A percentile compares a stretch with the other conserved stretches of the same genome.
phyloP scores from a whole-genome alignment of 306 rosid species.

The Argentina anserina region DNA sequence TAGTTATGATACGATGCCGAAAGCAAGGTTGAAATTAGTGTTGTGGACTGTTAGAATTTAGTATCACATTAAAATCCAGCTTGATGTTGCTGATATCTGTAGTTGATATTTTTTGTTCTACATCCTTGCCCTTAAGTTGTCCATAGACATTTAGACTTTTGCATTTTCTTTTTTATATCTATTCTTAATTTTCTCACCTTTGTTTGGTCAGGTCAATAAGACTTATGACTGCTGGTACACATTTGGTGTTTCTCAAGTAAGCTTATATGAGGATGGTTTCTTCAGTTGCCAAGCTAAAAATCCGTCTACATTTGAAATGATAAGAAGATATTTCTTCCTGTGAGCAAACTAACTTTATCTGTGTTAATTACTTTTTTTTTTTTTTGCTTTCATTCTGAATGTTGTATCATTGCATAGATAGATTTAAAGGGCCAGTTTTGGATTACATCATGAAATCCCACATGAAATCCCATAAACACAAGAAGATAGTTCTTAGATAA shows the following conservation, averaged over 20 bases:
- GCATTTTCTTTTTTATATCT: background rate
- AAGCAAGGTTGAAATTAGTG: conserved; percentile 13
- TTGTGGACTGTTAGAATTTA: background rate
- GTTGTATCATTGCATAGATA: background rate
- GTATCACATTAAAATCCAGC: background rate
- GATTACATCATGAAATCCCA: background rate
- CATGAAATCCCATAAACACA: background rate
- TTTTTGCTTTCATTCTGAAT: background rate
- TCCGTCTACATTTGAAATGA: conserved; percentile 62
- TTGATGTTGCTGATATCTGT: conserved; percentile 12
- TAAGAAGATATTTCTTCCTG: conserved; percentile 53
- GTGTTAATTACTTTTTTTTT: background rate
- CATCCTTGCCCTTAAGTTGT: background rate
- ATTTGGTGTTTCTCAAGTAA: conserved; percentile 73
- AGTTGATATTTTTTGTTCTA: background rate
- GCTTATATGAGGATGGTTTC: conserved; percentile 56
- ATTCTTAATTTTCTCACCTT: conserved; percentile 25
- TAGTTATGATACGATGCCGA: background rate
- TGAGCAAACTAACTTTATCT: conserved; percentile 39
- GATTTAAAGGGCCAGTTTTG: background rate
- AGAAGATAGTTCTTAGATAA: background rate
- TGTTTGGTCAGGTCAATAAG: conserved; percentile 61
- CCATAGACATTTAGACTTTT: conserved; percentile 2
- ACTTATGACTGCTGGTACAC: conserved; percentile 89
- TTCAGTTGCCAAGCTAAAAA: conserved; percentile 77